Evolutionary conservation across 116 monocot genomes (phyloP).

Genomic region (Zostera marina): DNA sequence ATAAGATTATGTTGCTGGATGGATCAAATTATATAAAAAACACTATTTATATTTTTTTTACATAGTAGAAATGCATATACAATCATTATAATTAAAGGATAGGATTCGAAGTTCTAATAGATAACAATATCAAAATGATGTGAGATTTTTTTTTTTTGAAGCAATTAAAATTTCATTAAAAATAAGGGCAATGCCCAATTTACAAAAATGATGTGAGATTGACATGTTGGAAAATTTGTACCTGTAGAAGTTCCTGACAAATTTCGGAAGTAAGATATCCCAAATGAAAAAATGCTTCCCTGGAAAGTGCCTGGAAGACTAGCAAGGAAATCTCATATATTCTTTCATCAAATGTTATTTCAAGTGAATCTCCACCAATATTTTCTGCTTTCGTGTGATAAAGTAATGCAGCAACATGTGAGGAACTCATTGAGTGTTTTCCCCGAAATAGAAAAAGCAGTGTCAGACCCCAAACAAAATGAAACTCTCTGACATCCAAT

Average conservation of each 20-base stretch:
- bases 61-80: no score
- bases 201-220: background rate
- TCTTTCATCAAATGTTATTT: constrained; percentile 12
- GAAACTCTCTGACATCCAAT: constrained; percentile 39
- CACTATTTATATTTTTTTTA: no score
- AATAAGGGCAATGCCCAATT: no score
- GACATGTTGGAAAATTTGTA: constrained; percentile 6
- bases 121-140: background rate
- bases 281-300: constrained; percentile 36
- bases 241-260: constrained; percentile 74
- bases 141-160: no score
- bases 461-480: constrained; percentile 77
- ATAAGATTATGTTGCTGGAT: no score
- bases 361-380: constrained; percentile 9
- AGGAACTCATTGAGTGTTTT: constrained; percentile 10
- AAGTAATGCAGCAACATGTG: constrained; percentile 9
- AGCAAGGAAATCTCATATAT: constrained; percentile 28
- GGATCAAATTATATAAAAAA: no score
- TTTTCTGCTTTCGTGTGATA: constrained; percentile 7
- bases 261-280: constrained; percentile 48
- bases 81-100: no score
- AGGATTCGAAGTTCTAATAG: background rate
- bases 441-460: constrained; percentile 56
- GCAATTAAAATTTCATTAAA: no score
- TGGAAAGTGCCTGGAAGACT: constrained; percentile 45